phyloP scores from a whole-genome alignment of 140 eudicot genomes.

The Eryngium alpinum region DNA sequence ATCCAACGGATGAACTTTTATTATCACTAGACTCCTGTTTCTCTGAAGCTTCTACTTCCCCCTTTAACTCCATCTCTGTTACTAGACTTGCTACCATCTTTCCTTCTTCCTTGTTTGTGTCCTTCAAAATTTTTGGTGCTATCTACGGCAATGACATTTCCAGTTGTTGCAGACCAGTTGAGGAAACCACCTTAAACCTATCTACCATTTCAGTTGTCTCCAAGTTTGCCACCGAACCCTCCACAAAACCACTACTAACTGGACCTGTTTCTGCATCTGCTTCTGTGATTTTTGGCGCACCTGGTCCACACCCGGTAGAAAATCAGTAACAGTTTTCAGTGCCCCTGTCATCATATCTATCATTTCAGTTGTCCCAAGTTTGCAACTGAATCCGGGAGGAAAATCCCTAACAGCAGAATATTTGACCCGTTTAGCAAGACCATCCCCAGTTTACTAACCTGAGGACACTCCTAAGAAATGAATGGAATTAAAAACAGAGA shows the following conservation, averaged over 20 bases:
- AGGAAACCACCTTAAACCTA: not conserved
- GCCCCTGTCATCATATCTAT: no score
- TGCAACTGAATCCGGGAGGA: slow-evolving; percentile 34
- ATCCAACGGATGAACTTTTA: not conserved
- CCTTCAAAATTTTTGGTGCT: not conserved
- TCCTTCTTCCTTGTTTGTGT: not conserved
- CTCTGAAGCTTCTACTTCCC: not conserved
- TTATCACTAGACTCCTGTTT: not conserved
- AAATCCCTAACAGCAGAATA: slow-evolving; percentile 75
- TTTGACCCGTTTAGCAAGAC: slow-evolving; percentile 27
- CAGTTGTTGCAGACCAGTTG: not conserved
- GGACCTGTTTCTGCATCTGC: no score
- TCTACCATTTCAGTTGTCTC: not conserved
- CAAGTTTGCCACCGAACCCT: not conserved
- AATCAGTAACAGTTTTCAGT: no score
- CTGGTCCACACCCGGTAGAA: slow-evolving; percentile 45
- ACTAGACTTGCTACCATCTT: no score
- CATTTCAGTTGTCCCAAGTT: no score
- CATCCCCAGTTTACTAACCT: slow-evolving; percentile 24
- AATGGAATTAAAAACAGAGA: not conserved
- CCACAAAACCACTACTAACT: not conserved
- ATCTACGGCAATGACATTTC: slow-evolving; percentile 1
- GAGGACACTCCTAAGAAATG: not conserved
- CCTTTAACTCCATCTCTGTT: slow-evolving; percentile 7
- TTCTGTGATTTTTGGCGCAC: slow-evolving; percentile 9